Evolutionary conservation across 2,329 filamentous ascomycete species (phyloP), one percentile per base, ranked within the genome.

Genomic region (Venturia aucupariae): DNA sequence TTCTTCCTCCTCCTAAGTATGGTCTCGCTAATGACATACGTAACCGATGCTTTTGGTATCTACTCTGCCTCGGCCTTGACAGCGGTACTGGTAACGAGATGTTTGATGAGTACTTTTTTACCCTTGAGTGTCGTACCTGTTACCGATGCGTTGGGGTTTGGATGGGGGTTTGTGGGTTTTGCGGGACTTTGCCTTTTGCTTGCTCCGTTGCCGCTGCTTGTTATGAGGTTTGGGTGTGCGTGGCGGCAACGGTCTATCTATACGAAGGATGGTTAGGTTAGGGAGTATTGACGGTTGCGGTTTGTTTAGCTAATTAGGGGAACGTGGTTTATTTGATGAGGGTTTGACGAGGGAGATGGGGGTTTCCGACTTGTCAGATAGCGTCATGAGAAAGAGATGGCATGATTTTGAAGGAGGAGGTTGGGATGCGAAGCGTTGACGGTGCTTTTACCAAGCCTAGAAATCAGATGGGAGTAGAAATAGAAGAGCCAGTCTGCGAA

Each of bases 31-130:
- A 80, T 78, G 64, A 78, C 82, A 0, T 86, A 85, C 67, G 77
- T 85, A 0, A 82, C 85, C 2, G 83, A 86, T 66, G 81, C 82
- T 0, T 83, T 80, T 65, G 81, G 82, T 0, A 65, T 82, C 6
- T 85, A 82, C 68, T 80, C 82, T 1, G 83, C 83, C 0, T 84
- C 81, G 13, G 82, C 82, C 1, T 77, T 85, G 75, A 85, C 83
- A 0, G 82, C 80, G 0, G 69, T 85, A 5, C 83, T 86, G 65
- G 81, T 85, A 1, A 77, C 77, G 1, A 75, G 83, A 44, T 85
- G 82, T 65, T 72, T 86, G 0, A 78, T 80, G 72, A 80, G 83
- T 3, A 85, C 84, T 0, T 81, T 86, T 51, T 67, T 86, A 38
- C 84, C 84, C 0, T 73, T 86, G 55, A 72, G 76, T 0, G 77